Conservation (phyloP, 306 rosid genomes). For the Quercus engelmannii region DNA sequence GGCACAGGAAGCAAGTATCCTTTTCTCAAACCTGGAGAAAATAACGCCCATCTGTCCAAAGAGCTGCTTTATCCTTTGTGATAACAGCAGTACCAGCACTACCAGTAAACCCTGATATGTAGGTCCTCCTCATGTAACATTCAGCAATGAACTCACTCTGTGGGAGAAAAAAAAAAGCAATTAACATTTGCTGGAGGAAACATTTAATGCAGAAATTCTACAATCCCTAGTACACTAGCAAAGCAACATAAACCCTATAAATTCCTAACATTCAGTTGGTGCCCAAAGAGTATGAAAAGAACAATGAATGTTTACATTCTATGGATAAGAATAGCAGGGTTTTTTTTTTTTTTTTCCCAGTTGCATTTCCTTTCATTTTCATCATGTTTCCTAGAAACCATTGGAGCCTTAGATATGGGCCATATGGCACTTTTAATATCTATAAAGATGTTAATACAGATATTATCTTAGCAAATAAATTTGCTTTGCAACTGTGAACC, state of each 20-base stretch:
- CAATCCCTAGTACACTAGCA: not conserved
- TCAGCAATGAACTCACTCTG: constrained; percentile 98
- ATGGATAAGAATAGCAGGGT: not conserved
- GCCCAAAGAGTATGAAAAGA: not conserved
- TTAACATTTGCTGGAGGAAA: not conserved
- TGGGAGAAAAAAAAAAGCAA: not conserved
- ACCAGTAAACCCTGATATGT: constrained; percentile 83
- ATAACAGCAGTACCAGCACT: constrained; percentile 96
- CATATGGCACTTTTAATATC: too few relatives aligned
- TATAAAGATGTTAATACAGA: too few relatives aligned
- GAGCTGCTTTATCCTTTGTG: constrained; percentile 85
- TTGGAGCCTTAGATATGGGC: too few relatives aligned
- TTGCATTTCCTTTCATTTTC: too few relatives aligned
- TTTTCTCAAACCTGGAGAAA: constrained; percentile 74
- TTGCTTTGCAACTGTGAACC: too few relatives aligned
- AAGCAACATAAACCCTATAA: not conserved
- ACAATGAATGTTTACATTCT: not conserved
- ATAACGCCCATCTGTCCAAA: constrained; percentile 98
- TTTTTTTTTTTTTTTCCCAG: too few relatives aligned
- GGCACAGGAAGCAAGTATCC: not conserved
- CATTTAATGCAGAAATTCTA: not conserved
- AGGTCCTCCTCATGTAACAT: constrained; percentile 78
- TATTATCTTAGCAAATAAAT: too few relatives aligned
- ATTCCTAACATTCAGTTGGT: not conserved
- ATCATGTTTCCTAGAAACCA: too few relatives aligned